phyloP scores from a whole-genome alignment of 2,329 filamentous ascomycete species.

The Macrophomina phaseolina region DNA sequence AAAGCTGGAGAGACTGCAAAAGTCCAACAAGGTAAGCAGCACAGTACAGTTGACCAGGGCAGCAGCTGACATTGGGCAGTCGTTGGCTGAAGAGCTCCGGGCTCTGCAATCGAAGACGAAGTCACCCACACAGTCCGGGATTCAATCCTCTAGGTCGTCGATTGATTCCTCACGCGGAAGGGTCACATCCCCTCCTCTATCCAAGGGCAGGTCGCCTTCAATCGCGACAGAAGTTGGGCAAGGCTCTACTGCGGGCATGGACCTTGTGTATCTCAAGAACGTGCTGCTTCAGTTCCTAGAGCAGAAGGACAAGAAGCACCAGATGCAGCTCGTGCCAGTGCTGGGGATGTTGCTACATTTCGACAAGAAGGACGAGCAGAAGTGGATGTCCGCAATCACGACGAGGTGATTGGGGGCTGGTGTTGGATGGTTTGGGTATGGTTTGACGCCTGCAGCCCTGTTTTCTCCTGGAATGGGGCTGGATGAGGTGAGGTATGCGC shows the following conservation, averaged over 20 bases:
- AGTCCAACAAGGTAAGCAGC: constrained; percentile 61
- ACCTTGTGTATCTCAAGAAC: constrained; percentile 78
- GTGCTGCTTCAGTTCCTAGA: constrained; percentile 82
- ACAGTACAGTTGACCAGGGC: no score
- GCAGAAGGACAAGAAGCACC: constrained; percentile 77
- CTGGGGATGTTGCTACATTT: constrained; percentile 78
- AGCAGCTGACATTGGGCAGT: constrained; percentile 39
- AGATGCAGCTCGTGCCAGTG: constrained; percentile 78
- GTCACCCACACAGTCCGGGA: constrained; percentile 48
- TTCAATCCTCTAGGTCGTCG: constrained; percentile 63
- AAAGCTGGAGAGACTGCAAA: constrained; percentile 79
- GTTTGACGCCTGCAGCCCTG: neutral
- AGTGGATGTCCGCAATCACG: constrained; percentile 79
- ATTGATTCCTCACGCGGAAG: constrained; percentile 58
- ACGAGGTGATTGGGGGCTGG: constrained; percentile 3
- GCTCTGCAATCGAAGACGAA: constrained; percentile 49
- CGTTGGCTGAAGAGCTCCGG: constrained; percentile 64
- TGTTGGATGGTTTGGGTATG: neutral
- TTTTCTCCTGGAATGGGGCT: neutral
- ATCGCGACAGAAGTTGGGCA: constrained; percentile 33
- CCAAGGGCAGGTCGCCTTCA: constrained; percentile 43
- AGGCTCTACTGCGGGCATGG: constrained; percentile 44
- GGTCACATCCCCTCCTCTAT: constrained; percentile 53
- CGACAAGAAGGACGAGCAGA: constrained; percentile 81
- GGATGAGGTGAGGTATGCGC: neutral